Evolutionary conservation across 1,284 basidiomycete species (phyloP).

Genomic region (Flammula alnicola): DNA sequence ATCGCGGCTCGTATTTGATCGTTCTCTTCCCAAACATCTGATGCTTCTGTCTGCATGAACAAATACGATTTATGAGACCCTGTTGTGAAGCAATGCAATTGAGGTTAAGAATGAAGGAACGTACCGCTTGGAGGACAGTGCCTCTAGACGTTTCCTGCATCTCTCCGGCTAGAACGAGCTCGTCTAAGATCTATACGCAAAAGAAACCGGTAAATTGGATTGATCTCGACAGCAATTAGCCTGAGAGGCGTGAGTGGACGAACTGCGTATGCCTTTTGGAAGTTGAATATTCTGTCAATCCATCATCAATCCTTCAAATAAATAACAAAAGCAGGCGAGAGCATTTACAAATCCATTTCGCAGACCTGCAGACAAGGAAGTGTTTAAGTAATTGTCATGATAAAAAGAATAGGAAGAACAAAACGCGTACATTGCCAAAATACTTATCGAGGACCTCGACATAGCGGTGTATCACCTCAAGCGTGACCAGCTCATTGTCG

Average conservation of each 20-base stretch:
- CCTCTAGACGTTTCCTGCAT: conserved; percentile 95
- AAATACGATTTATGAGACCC: no score
- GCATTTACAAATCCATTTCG: conserved; percentile 84
- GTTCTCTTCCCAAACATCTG: conserved; percentile 19
- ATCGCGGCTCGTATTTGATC: conserved; percentile 16
- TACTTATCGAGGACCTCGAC: conserved; percentile 95
- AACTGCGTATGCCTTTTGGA: conserved; percentile 92
- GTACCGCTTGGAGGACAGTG: conserved; percentile 61
- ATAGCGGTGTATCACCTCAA: conserved; percentile 95
- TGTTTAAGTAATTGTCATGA: conserved; percentile 8
- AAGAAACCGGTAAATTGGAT: conserved; percentile 6
- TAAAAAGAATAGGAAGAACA: background rate
- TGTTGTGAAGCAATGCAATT: no score
- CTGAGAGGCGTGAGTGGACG: conserved; percentile 28
- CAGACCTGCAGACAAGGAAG: conserved; percentile 65
- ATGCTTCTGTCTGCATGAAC: conserved; percentile 27
- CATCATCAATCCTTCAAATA: conserved; percentile 1
- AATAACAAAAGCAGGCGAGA: conserved; percentile 1
- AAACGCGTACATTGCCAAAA: conserved; percentile 86
- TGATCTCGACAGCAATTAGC: no score
- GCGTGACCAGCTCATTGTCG: conserved; percentile 89
- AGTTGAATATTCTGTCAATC: conserved; percentile 84
- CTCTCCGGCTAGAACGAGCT: conserved; percentile 93
- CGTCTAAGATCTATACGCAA: conserved; percentile 79
- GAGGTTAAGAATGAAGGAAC: background rate